Base-by-base conservation (phyloP, 306 rosid genomes). In the Pterocarpus macrocarpus region DNA sequence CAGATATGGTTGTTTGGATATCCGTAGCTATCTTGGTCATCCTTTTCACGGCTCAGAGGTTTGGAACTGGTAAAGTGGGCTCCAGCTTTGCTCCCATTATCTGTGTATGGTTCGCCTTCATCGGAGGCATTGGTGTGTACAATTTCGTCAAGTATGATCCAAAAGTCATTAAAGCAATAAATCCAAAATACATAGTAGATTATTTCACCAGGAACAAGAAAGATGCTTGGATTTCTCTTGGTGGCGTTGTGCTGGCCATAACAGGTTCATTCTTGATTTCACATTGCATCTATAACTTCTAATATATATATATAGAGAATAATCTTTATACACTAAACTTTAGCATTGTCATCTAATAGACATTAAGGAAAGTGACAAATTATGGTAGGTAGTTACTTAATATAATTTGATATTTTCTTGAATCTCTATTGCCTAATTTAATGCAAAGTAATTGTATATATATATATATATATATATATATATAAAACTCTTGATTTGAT, bases 161-260 rank as follows among this genome's bases (percentile, higher is more conserved):
- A 8, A 5, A 86, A 0, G 94, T 94, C 3, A 5, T 88, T 52
- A 94, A 89, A 73, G 98, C 96, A 16, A 12, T 92, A 28, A 90
- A 92, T 73, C 98, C 97, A 30, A 71, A 41, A 7, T 89, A 90
- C 86, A 89, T 94, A 1, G 39, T 91, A 1, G 72, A 87, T 33
- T 94, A 92, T 53, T 90, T 94, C 53, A 43, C 7, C 5, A 92
- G 94, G 83, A 94, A 94, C 83, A 85, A 85, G 41, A 85, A 82
- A 66, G 83, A 91, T 14, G 97, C 93, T 78, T 94, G 97, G 98
- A 85, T 94, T 69, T 94, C 98, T 12, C 98, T 94, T 39, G 97
- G 98, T 38, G 98, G 98, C 4, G 61, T 84, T 64, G 96, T 91
- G 4, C 81, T 94, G 7, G 62, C 87, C 75, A 91, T 73, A 41